Percentiles rank a stretch among this genome's conserved stretches.
These are phyloP conservation scores for Fraxinus sp. DNA, from an alignment of 305 asterid genomes.

Conservation along the genomic window DNA sequence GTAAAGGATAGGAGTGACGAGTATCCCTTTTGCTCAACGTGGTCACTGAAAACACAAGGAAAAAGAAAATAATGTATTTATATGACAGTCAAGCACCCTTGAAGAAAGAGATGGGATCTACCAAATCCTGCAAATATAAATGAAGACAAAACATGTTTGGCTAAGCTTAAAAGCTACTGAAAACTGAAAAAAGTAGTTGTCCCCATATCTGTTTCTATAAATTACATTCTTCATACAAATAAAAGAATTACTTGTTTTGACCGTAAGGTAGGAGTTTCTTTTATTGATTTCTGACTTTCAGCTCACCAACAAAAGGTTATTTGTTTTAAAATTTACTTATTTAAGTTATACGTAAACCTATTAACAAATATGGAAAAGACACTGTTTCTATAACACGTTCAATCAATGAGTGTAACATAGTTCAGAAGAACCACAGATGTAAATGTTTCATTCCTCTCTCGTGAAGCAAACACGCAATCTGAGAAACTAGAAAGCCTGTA, in stretches of 20 bases:
- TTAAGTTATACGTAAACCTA: neutral
- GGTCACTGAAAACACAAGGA: slow-evolving; percentile 44
- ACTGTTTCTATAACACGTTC: neutral
- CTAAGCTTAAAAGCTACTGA: neutral
- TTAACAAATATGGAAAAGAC: neutral
- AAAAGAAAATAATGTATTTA: slow-evolving; percentile 5
- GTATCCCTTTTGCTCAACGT: slow-evolving; percentile 56
- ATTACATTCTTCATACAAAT: neutral
- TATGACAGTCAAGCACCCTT: neutral
- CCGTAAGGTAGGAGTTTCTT: neutral
- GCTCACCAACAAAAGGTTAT: neutral
- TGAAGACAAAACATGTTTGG: neutral
- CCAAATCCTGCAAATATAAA: neutral
- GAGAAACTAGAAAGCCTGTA: neutral
- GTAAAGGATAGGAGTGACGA: slow-evolving; percentile 85
- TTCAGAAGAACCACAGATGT: neutral
- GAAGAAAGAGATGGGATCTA: neutral
- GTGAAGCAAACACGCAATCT: neutral
- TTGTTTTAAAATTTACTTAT: no score
- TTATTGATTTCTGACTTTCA: neutral
- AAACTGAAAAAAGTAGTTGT: neutral
- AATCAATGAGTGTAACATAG: neutral
- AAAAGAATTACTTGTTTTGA: neutral
- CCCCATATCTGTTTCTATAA: neutral
- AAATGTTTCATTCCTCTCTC: neutral